Base-by-base conservation (phyloP, 2,329 filamentous ascomycete genomes). In the Clonostachys rosea region DNA sequence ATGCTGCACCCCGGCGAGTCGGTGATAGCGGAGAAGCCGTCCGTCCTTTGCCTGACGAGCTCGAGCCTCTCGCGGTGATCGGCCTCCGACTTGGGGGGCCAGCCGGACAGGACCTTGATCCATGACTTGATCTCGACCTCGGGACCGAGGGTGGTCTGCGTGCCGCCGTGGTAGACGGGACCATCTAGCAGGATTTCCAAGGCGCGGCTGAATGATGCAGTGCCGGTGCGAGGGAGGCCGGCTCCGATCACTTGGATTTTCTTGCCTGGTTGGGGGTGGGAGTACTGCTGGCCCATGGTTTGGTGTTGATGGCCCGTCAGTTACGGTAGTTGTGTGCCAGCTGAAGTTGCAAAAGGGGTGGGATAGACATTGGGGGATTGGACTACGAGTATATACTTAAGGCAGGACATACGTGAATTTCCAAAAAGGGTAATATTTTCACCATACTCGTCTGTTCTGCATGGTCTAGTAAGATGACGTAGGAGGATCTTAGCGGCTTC, bases 81-180 rank as follows among this genome's bases (percentile, higher is more conserved):
- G 18, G 47, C 51, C 42, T 53, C 52, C 24, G 24, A 30, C 6
- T 18, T n/a, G 37, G 37, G n/a, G 3, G n/a, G 37, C 7, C 7
- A 40, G 37, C n/a, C 10, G 7, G n/a, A 30, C 16, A 58, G 50
- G 34, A 62, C 51, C 7, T 58, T 52, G 40, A 62, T 60, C 55
- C 57, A 59, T 13, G 51, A 52, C 39, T 53, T 56, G 47, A 59
- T 53, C 37, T 58, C 55, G 37, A 43, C 54, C 47, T 69, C 61
- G 18, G 64, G 59, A 2, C 57, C 50, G 9, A 68, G 49, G 24
- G 24, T 30, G 6, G 67, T 51, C 40, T 66, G 62, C 2, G 61
- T 75, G 20, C 75, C 75, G 44, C 72, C 70, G 50, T 79, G 75
- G 54, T 74, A 69, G 40, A 73, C 66, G 4, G 75, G 75, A 0